A percentile compares a stretch with the other conserved stretches of the same genome.
Conservation (phyloP, 139 green algal species). For the Tetradesmus obliquus region DNA sequence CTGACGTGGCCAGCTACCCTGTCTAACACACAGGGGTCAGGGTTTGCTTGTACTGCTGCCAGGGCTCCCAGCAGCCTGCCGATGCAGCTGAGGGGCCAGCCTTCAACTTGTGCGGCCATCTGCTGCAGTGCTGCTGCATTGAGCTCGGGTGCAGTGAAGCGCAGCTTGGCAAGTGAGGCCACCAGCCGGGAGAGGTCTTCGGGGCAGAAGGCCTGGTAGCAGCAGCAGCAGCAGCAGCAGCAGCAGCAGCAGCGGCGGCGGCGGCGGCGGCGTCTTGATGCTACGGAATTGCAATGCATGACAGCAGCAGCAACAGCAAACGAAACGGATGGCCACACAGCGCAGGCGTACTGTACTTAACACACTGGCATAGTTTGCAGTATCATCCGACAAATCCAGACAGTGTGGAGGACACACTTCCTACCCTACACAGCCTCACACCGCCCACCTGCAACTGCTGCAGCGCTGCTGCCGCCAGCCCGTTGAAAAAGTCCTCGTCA, state of each 20-base stretch:
- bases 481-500: slow-evolving; percentile 48
- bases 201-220: slow-evolving; percentile 29
- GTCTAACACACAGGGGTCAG: slow-evolving; percentile 24
- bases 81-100: slow-evolving; percentile 41
- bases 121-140: slow-evolving; percentile 29
- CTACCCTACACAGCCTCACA: no score
- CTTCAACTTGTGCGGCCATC: slow-evolving; percentile 1
- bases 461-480: slow-evolving; percentile 22
- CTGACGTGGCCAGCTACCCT: neutral
- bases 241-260: neutral
- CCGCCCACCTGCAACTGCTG: slow-evolving; percentile 11
- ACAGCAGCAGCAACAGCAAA: neutral
- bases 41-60: neutral
- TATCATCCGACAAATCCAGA: no score
- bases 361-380: no score
- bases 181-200: slow-evolving; percentile 29
- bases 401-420: no score
- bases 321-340: neutral
- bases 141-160: neutral
- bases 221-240: neutral
- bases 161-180: neutral
- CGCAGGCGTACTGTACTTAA: no score
- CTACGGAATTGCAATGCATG: neutral
- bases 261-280: no score
- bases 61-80: slow-evolving; percentile 6